Evolutionary conservation across 2,329 filamentous ascomycete genomes (phyloP).

Genomic region (Seiridium cupressi): DNA sequence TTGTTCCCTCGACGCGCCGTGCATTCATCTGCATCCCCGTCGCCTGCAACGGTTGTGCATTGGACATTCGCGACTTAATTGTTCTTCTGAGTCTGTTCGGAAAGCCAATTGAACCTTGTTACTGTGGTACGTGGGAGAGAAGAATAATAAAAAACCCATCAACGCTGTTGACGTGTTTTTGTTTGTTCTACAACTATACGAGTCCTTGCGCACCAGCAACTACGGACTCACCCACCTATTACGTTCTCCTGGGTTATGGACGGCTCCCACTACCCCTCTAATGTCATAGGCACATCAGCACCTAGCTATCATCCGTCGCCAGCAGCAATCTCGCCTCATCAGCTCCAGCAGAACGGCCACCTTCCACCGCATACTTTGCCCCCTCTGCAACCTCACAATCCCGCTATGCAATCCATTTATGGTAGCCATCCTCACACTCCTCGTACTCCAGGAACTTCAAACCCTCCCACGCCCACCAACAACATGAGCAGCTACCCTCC

Average conservation of each 20-base stretch:
- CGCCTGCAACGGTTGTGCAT: neutral
- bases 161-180: neutral
- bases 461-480: slow-evolving; percentile 55
- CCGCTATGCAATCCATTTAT: slow-evolving; percentile 53
- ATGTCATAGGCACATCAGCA: slow-evolving; percentile 54
- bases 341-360: slow-evolving; percentile 43
- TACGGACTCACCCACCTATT: slow-evolving; percentile 14
- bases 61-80: neutral
- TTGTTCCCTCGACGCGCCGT: slow-evolving; percentile 3
- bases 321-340: slow-evolving; percentile 50
- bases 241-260: slow-evolving; percentile 46
- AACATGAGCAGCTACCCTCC: slow-evolving; percentile 53
- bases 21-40: neutral
- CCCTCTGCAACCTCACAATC: slow-evolving; percentile 47
- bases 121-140: neutral
- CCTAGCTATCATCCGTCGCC: slow-evolving; percentile 48
- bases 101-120: neutral
- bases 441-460: slow-evolving; percentile 61
- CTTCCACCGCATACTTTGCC: slow-evolving; percentile 54
- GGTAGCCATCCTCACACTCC: slow-evolving; percentile 61
- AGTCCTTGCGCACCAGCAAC: neutral
- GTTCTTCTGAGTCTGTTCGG: neutral
- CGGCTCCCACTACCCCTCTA: slow-evolving; percentile 51
- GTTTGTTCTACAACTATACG: too few species aligned
- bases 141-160: neutral